A percentile compares a stretch with the other conserved stretches of the same genome.
Conservation (phyloP, 2,329 filamentous ascomycete genomes). For the Stagonosporopsis tanaceti region DNA sequence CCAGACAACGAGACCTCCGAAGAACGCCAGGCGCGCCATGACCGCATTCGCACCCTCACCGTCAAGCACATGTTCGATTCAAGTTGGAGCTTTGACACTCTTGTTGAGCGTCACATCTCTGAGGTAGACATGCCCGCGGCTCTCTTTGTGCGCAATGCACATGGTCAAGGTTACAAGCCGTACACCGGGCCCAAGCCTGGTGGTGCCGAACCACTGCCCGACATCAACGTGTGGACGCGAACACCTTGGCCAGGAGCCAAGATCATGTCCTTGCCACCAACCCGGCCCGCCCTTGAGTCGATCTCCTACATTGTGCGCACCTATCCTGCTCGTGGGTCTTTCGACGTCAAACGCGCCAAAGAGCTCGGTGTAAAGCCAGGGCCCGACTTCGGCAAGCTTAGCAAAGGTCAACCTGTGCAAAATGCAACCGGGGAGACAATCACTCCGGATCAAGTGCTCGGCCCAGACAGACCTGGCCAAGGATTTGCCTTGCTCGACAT, state of each 20-base stretch:
- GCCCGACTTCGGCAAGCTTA: slow-evolving; percentile 66
- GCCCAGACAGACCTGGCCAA: slow-evolving; percentile 68
- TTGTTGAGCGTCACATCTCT: slow-evolving; percentile 71
- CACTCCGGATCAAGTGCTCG: slow-evolving; percentile 88
- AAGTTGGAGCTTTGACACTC: slow-evolving; percentile 74
- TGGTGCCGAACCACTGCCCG: slow-evolving; percentile 58
- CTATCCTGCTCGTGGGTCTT: slow-evolving; percentile 80
- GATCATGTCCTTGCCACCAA: slow-evolving; percentile 71
- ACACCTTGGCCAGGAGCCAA: slow-evolving; percentile 80
- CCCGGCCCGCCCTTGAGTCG: slow-evolving; percentile 70
- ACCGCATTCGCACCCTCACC: slow-evolving; percentile 66
- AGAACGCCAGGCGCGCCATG: slow-evolving; percentile 52
- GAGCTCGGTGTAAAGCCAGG: slow-evolving; percentile 70
- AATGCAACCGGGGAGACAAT: slow-evolving; percentile 72
- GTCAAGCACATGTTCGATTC: slow-evolving; percentile 83
- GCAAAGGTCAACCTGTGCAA: slow-evolving; percentile 68
- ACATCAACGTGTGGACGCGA: slow-evolving; percentile 76
- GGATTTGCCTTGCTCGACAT: slow-evolving; percentile 85
- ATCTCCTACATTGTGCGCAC: slow-evolving; percentile 88
- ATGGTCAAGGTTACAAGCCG: slow-evolving; percentile 69
- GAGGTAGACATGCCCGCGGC: slow-evolving; percentile 73
- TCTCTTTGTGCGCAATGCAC: slow-evolving; percentile 71
- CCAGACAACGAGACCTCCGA: slow-evolving; percentile 41
- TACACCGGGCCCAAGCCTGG: slow-evolving; percentile 75
- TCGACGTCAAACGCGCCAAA: slow-evolving; percentile 71